Conservation (phyloP, 31 red algal genomes). For the Odonthalia washingtoniensis region DNA sequence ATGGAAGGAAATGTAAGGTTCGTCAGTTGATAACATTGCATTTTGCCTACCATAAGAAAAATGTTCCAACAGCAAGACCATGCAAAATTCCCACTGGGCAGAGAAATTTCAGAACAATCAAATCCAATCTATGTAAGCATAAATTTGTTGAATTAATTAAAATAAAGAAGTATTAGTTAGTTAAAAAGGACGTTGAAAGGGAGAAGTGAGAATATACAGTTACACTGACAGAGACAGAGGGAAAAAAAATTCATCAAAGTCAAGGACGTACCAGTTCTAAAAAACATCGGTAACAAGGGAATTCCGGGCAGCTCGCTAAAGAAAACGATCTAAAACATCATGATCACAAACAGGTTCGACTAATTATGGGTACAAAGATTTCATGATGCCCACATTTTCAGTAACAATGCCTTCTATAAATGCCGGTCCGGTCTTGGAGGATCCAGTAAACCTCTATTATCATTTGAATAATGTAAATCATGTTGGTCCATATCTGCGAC, state of each 20-base stretch:
- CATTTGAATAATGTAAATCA: too few relatives aligned
- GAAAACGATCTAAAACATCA: slow-evolving; percentile 70
- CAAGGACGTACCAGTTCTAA: slow-evolving; percentile 76
- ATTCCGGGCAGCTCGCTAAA: slow-evolving; percentile 73
- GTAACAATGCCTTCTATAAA: slow-evolving; percentile 83
- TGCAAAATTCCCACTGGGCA: slow-evolving; percentile 72
- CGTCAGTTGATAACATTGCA: too few relatives aligned
- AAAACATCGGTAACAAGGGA: slow-evolving; percentile 71
- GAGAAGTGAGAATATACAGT: too few relatives aligned
- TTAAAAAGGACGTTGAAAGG: too few relatives aligned
- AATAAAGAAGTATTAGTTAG: too few relatives aligned
- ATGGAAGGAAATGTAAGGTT: too few relatives aligned
- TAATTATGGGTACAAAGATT: slow-evolving; percentile 64
- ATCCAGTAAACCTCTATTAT: slow-evolving; percentile 5
- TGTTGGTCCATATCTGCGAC: too few relatives aligned
- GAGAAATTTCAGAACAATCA: slow-evolving; percentile 79
- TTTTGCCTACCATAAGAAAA: slow-evolving; percentile 70
- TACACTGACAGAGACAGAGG: too few relatives aligned
- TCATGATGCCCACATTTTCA: slow-evolving; percentile 78
- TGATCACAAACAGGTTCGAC: slow-evolving; percentile 76
- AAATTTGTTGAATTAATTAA: too few relatives aligned
- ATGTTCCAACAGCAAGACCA: slow-evolving; percentile 58
- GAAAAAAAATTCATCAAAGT: too few relatives aligned
- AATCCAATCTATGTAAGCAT: too few relatives aligned
- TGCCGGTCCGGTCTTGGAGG: slow-evolving; percentile 56